A percentile compares a stretch with the other conserved stretches of the same genome.
Conservation (phyloP, 495 filamentous ascomycete genomes). For the Annulohypoxylon nitens region DNA sequence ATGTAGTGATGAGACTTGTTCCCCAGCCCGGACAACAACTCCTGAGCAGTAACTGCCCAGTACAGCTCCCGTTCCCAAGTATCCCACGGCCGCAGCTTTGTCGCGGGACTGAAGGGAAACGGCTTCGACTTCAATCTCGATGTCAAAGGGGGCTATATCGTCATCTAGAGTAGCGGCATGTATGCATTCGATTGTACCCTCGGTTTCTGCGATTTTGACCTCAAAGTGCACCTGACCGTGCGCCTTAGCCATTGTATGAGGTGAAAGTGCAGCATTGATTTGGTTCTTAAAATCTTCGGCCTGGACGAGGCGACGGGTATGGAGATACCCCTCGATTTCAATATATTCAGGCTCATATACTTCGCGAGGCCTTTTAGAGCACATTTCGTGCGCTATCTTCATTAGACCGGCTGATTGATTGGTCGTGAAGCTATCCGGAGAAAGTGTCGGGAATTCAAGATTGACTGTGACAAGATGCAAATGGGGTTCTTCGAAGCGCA, state of each 20-base stretch:
- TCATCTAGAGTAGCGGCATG: neutral
- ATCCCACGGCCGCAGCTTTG: neutral
- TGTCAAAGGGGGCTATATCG: neutral
- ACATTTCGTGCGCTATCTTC: constrained; percentile 17
- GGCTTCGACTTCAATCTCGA: neutral
- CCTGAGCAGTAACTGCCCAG: neutral
- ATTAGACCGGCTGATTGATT: neutral
- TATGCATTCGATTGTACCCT: neutral
- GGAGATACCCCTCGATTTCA: constrained; percentile 33
- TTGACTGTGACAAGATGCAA: constrained; percentile 34
- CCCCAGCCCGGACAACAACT: neutral
- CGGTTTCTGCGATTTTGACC: neutral
- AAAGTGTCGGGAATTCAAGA: constrained; percentile 2
- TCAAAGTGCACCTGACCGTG: neutral
- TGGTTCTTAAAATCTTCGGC: constrained; percentile 8
- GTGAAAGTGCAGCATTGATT: neutral
- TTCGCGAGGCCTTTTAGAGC: neutral
- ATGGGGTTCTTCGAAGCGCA: constrained; percentile 30
- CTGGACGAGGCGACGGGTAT: constrained; percentile 39
- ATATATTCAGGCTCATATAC: constrained; percentile 37
- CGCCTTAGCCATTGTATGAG: neutral
- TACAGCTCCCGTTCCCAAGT: constrained; percentile 14
- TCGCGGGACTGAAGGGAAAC: neutral
- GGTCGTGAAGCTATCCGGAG: neutral
- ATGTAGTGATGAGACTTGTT: constrained; percentile 29